Evolutionary conservation across 208 protist genomes (phyloP), one percentile per base, ranked within the genome.

Genomic region (Crithidia fasciculata): DNA sequence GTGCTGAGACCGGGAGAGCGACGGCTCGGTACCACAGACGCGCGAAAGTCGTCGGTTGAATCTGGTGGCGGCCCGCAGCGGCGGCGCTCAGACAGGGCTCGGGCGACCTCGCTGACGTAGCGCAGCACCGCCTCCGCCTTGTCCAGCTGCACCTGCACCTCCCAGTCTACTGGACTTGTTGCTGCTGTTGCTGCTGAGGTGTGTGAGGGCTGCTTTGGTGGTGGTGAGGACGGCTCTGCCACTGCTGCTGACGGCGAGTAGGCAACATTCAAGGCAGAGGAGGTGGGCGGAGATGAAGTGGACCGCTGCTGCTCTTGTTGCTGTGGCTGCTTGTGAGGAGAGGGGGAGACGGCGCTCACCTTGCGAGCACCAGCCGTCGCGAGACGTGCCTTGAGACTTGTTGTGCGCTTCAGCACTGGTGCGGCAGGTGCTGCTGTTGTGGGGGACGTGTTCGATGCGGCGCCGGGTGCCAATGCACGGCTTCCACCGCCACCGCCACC

Each of bases 61-160:
- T 83, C 77, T 7, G 90, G 81, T n/a, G 90, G 87, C 7, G 83
- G 67, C 5, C 84, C 74, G 57, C 78, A 87, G 43, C 84, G 74
- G 0, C 81, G 82, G 15, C 90, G 78, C 36, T 83, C 76, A 9
- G 69, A 64, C 0, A 95, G 69, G 5, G 87, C 83, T 1, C 56
- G 55, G 13, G 75, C 79, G 10, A 90, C 76, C 64, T 78, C 69
- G 49, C 82, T 77, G 39, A 95, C 66, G 56, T 92, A 95, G 58
- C 74, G 76, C 60, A 95, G 70, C 49, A 95, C 83, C 6, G 82
- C 47, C 40, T 89, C 80, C 61, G 88, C 83, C 67, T 95, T 78
- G 39, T 85, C 84, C 36, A 91, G 49, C 52, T 82, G 62, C 5
- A 61, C 52, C 28, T 63, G 65, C 55, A 68, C 13, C 8, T 49